Evolutionary conservation across 306 rosid species (phyloP), one percentile per base, ranked within the genome.

Genomic region (Malus sieversii): DNA sequence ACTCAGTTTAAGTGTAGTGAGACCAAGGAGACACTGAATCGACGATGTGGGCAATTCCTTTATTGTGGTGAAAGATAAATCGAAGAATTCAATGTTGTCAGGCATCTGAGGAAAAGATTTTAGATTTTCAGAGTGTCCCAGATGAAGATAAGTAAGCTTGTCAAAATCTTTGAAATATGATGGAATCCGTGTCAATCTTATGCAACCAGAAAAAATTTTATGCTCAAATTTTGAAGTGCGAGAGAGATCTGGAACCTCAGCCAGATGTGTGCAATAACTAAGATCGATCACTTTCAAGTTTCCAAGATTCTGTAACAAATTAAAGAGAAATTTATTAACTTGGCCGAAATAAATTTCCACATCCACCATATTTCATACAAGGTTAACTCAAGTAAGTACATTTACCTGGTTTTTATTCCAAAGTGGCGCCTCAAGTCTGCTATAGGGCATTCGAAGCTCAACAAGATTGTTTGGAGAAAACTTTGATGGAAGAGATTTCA

Each of bases 71-170:
- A 30, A 3, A 13, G 32, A 11, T 68, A 76, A 18, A 4, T 2
- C n/a, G 6, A 74, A 61, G 6, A 10, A 40, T 45, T 12, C 5
- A 0, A 62, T 29, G 3, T 29, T 61, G 10, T 5, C 19, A 4
- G 69, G 38, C 19, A 74, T 15, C 59, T 62, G 44, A 38, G 82
- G 84, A 25, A 84, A 69, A 33, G 40, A 70, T 5, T 10, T 16
- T 2, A 73, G 23, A 9, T 27, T 42, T 1, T 0, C 0, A 42
- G 59, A 73, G 0, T 0, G 0, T 9, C 3, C 5, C 42, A 57
- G 11, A 40, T 42, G 0, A 33, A 60, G 35, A 10, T 15, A 2
- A 10, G 25, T 60, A 40, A 73, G 69, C 29, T 18, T 40, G 44
- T 8, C 9, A 8, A 73, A 10, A 8, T 42, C 5, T 23, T 22